Conservation (phyloP, 345 rosid species). For the Reutealis trisperma region DNA sequence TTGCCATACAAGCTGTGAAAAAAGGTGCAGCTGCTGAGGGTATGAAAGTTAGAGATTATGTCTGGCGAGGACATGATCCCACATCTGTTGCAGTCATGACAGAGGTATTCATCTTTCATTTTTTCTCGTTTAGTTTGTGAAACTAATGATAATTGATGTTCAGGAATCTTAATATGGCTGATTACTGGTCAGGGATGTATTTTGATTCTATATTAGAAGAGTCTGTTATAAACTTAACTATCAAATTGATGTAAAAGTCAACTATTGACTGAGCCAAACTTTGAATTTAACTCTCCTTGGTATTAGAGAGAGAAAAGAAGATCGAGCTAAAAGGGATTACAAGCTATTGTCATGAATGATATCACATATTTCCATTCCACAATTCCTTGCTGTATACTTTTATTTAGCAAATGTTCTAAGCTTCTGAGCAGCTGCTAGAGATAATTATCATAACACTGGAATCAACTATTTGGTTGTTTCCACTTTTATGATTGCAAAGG, state of each 20-base stretch:
- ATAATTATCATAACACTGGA: not conserved
- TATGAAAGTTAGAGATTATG: slow-evolving; percentile 79
- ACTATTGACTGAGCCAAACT: not conserved
- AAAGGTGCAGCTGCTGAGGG: slow-evolving; percentile 98
- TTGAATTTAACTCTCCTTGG: not conserved
- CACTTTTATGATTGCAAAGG: not conserved
- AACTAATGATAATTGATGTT: not conserved
- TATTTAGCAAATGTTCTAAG: not conserved
- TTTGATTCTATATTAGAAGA: not conserved
- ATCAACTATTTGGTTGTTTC: not conserved
- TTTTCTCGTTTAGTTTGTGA: not conserved
- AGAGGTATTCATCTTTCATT: slow-evolving; percentile 53
- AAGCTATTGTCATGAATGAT: not conserved
- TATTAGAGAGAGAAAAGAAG: not conserved
- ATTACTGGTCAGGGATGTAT: not conserved
- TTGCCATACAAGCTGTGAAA: slow-evolving; percentile 95
- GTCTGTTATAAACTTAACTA: not conserved
- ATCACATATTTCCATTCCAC: not conserved
- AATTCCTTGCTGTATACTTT: no score
- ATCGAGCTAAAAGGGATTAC: not conserved
- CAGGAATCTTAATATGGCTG: not conserved
- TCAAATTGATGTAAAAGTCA: not conserved
- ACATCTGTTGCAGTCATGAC: slow-evolving; percentile 99
- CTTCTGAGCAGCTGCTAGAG: not conserved
- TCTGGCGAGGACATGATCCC: slow-evolving; percentile 99